phyloP scores from a whole-genome alignment of 371 early-diverging fungal species.

The Rhizomucor pusillus region DNA sequence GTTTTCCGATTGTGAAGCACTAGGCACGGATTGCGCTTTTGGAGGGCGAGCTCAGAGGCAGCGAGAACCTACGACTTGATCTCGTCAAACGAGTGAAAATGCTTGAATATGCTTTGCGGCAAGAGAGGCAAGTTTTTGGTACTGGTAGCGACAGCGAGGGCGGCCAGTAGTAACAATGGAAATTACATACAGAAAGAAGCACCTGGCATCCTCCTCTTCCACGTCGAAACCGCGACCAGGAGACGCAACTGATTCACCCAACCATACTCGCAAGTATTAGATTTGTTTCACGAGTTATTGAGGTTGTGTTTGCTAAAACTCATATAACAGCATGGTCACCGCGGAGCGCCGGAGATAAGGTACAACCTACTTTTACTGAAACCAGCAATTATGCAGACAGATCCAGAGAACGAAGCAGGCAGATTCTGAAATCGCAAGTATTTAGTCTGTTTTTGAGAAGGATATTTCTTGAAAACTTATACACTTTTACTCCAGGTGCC shows the following conservation, averaged over 20 bases:
- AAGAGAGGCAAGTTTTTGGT: conserved; percentile 70
- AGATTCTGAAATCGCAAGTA: conserved; percentile 75
- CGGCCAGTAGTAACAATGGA: no score
- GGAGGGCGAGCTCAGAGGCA: conserved; percentile 81
- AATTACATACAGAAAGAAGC: conserved; percentile 6
- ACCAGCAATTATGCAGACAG: conserved; percentile 19
- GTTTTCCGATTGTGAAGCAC: not conserved
- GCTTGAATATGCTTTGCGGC: conserved; percentile 82
- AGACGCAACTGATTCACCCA: conserved; percentile 17
- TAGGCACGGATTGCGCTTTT: conserved; percentile 76
- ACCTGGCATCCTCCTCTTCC: conserved; percentile 10
- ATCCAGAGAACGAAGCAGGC: conserved; percentile 60
- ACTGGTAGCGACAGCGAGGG: no score
- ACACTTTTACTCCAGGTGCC: conserved; percentile 35
- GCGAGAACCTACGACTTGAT: conserved; percentile 76
- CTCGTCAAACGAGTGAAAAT: conserved; percentile 81
- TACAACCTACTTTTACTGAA: not conserved
- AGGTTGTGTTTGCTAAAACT: not conserved
- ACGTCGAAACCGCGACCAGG: not conserved
- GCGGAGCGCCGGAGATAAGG: not conserved
- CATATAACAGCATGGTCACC: conserved; percentile 19
- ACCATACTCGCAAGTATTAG: conserved; percentile 12
- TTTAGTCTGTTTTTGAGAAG: not conserved
- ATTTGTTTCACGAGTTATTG: not conserved
- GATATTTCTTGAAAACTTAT: not conserved